phyloP scores from a whole-genome alignment of 2,329 filamentous ascomycete species.

The Trichophaea hybrida region DNA sequence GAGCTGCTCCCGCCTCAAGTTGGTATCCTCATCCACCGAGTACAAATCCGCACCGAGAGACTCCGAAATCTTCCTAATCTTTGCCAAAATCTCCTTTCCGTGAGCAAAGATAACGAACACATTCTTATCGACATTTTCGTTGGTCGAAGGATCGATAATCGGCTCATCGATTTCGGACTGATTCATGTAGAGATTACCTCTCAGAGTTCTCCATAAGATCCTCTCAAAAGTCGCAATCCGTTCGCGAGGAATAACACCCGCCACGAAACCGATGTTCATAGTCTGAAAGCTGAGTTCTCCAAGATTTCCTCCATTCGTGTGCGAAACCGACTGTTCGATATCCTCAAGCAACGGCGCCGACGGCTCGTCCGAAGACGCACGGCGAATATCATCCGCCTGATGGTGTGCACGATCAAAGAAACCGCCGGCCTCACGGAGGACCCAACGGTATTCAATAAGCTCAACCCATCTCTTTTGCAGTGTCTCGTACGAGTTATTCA shows the following conservation, averaged over 20 bases:
- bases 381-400: constrained; percentile 86
- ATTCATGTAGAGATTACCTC: constrained; percentile 99
- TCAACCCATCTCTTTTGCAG: constrained; percentile 96
- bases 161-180: constrained; percentile 95
- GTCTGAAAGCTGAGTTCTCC: constrained; percentile 70
- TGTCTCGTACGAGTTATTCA: constrained; percentile 98
- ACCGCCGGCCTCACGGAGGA: constrained; percentile 83
- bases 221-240: constrained; percentile 91
- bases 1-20: constrained; percentile 86
- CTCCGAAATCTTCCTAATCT: constrained; percentile 98
- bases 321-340: constrained; percentile 63
- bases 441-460: constrained; percentile 96
- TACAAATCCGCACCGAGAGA: constrained; percentile 92
- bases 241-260: constrained; percentile 86
- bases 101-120: constrained; percentile 99
- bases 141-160: constrained; percentile 79
- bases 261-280: constrained; percentile 71
- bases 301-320: constrained; percentile 47
- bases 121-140: constrained; percentile 88
- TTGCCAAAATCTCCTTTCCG: constrained; percentile 93
- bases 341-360: constrained; percentile 87
- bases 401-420: constrained; percentile 96
- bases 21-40: constrained; percentile 93
- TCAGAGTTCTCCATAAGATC: constrained; percentile 91
- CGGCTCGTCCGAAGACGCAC: constrained; percentile 65